These are phyloP conservation scores for Linderniella brevidens DNA, from an alignment of 257 asterid genomes.

Conservation along the genomic window DNA sequence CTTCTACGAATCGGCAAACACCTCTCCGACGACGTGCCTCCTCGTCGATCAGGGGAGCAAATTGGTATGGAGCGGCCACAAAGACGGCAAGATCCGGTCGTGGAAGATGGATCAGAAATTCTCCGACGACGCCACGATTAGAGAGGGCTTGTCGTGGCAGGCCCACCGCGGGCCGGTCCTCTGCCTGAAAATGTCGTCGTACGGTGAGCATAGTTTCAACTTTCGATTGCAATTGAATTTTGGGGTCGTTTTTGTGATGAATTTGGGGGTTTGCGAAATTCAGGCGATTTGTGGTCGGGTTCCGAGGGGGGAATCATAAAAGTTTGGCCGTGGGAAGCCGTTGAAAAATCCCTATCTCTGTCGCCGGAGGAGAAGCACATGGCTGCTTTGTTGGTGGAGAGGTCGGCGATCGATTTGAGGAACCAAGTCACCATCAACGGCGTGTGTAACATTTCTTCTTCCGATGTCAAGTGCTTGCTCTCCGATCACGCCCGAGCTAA, in stretches of 20 bases:
- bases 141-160: conserved; percentile 84
- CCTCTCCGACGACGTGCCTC: conserved; percentile 52
- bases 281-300: conserved; percentile 97
- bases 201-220: conserved; percentile 34
- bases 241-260: background rate
- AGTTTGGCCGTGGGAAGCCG: conserved; percentile 85
- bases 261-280: conserved; percentile 3
- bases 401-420: conserved; percentile 58
- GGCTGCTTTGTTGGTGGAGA: conserved; percentile 78
- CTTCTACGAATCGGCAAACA: conserved; percentile 50
- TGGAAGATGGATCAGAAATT: conserved; percentile 73
- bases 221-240: too few relatives aligned
- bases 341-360: conserved; percentile 64
- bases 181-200: conserved; percentile 53
- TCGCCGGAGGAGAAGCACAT: conserved; percentile 70
- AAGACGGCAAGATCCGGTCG: conserved; percentile 77
- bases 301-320: conserved; percentile 63
- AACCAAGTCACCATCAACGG: conserved; percentile 88
- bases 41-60: conserved; percentile 67
- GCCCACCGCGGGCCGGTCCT: conserved; percentile 85
- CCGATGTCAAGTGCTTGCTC: conserved; percentile 64
- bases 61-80: conserved; percentile 89
- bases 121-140: conserved; percentile 40
- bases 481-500: conserved; percentile 51
- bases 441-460: conserved; percentile 59